These are phyloP conservation scores for Brassica incana DNA, from an alignment of 345 rosid species.

Conservation along the genomic window DNA sequence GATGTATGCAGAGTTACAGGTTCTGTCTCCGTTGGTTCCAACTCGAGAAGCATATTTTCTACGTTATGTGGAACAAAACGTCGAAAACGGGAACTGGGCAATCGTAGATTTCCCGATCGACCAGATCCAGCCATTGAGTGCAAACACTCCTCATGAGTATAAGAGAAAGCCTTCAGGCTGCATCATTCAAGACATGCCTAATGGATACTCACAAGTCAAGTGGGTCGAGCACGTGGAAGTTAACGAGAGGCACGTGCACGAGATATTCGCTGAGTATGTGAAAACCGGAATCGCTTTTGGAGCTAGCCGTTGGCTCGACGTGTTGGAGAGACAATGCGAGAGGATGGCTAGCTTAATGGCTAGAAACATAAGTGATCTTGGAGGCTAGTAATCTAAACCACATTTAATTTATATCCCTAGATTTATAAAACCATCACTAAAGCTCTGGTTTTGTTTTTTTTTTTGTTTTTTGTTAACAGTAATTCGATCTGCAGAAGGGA, in stretches of 20 bases:
- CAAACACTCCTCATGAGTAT: slow-evolving; percentile 48
- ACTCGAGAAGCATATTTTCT: slow-evolving; percentile 80
- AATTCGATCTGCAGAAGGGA: slow-evolving; percentile 72
- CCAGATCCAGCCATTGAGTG: slow-evolving; percentile 19
- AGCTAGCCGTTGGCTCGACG: slow-evolving; percentile 80
- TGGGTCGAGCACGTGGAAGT: slow-evolving; percentile 92
- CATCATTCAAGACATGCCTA: slow-evolving; percentile 91
- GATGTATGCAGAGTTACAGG: slow-evolving; percentile 93
- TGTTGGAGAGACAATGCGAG: slow-evolving; percentile 82
- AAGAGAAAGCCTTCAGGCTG: slow-evolving; percentile 85
- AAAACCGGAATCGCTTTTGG: slow-evolving; percentile 73
- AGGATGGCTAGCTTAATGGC: slow-evolving; percentile 95
- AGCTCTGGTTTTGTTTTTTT: neutral
- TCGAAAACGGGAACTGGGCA: slow-evolving; percentile 65
- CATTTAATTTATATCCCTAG: neutral
- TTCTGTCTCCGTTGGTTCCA: slow-evolving; percentile 77
- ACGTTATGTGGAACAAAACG: slow-evolving; percentile 76
- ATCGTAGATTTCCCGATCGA: slow-evolving; percentile 83
- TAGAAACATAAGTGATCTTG: slow-evolving; percentile 74
- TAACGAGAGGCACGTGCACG: slow-evolving; percentile 69
- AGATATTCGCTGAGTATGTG: slow-evolving; percentile 50
- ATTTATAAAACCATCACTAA: neutral
- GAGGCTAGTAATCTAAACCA: slow-evolving; percentile 51
- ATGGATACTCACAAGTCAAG: slow-evolving; percentile 91
- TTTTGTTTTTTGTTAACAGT: slow-evolving; percentile 36